Evolutionary conservation across 345 rosid genomes (phyloP), one percentile per base, ranked within the genome.

Genomic region (Corchorus olitorius): DNA sequence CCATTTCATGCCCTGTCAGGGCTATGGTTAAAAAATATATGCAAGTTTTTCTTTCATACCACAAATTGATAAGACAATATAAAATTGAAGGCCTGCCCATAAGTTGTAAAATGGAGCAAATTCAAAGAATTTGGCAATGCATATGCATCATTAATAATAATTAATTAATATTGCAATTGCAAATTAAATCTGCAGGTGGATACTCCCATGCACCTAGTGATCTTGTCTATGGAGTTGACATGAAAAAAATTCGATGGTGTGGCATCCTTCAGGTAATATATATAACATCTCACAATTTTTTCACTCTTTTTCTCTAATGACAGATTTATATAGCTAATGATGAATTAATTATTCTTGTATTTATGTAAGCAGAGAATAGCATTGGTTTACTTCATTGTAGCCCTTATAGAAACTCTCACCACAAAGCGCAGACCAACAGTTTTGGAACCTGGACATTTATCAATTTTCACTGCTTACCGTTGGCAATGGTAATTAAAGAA

Each of bases 401-500:
- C 94, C 58, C 70, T 90, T 19, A 80, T 89, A 46, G 92, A 90
- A 74, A 80, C 84, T 15, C 72, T 88, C 45, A 87, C 91, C 67
- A 79, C 84, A 58, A 90, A 87, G 88, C 75, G 34, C 19, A 80
- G 94, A 75, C 88, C 88, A 49, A 59, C 75, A 3, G 77, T 72
- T n/a, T 59, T 75, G 63, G 70, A 86, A 15, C 87, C 89, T 5
- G 86, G 83, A 27, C 77, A 80, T 76, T 60, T 89, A 15, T 80
- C 90, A 19, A 89, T 88, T 74, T 89, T 87, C 81, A 76, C 85
- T 3, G 87, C 90, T 67, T 88, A 90, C 79, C 64, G 62, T 19
- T 90, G 86, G 88, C 91, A 90, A 85, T 90, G 94, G 92, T 90
- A 78, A n/a, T n/a, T n/a, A n/a, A 81, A 53, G 17, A 48, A 27